Percentiles rank a stretch among this genome's conserved stretches.
Conservation (phyloP, 257 asterid species). For the Solanum ahanhuiri region DNA sequence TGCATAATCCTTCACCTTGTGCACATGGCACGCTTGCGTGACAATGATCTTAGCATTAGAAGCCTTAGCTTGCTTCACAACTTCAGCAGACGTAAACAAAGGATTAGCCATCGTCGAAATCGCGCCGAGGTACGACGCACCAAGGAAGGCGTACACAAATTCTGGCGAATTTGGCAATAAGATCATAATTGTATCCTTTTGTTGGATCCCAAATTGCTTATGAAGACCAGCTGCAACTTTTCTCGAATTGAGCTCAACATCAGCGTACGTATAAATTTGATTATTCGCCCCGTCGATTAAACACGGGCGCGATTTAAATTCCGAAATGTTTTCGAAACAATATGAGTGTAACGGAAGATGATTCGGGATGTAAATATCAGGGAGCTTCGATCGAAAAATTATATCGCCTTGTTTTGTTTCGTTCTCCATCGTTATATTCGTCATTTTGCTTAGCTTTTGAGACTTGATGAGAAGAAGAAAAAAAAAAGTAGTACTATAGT, state of each 20-base stretch:
- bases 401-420: constrained; percentile 16
- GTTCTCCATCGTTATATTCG: constrained; percentile 22
- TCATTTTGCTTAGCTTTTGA: not conserved
- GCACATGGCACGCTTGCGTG: constrained; percentile 44
- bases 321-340: constrained; percentile 58
- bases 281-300: constrained; percentile 57
- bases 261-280: constrained; percentile 39
- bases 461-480: too few relatives aligned
- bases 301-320: constrained; percentile 34
- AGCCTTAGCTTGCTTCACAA: constrained; percentile 62
- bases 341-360: constrained; percentile 68
- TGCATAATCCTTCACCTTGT: constrained; percentile 43
- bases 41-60: constrained; percentile 51
- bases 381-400: constrained; percentile 65
- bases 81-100: constrained; percentile 51
- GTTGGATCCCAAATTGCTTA: constrained; percentile 40
- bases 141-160: constrained; percentile 65
- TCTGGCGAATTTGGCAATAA: constrained; percentile 75
- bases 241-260: constrained; percentile 44
- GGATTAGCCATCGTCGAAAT: constrained; percentile 84
- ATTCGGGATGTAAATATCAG: constrained; percentile 68
- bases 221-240: constrained; percentile 49
- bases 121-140: constrained; percentile 75
- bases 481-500: not conserved
- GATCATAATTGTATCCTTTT: constrained; percentile 72